Conservation (phyloP, 2,329 filamentous ascomycete genomes). For the Phaeoacremonium minimum region DNA sequence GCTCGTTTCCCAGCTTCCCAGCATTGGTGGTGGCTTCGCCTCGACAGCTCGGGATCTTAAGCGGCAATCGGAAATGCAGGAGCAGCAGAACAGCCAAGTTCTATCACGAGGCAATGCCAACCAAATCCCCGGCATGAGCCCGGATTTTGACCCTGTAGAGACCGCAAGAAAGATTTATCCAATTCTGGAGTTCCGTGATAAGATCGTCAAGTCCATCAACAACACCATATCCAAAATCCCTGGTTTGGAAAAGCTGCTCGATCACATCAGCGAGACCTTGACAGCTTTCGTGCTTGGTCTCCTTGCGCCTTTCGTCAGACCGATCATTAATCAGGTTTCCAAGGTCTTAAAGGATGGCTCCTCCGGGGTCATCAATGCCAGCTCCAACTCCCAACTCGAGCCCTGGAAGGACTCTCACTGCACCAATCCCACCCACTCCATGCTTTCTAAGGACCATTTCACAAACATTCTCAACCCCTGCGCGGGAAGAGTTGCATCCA, state of each 20-base stretch:
- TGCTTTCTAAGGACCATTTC: constrained; percentile 82
- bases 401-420: constrained; percentile 74
- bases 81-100: constrained; percentile 45
- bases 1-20: constrained; percentile 72
- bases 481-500: constrained; percentile 68
- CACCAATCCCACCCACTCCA: constrained; percentile 76
- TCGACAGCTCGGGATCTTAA: constrained; percentile 62
- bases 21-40: constrained; percentile 60
- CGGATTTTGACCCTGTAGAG: constrained; percentile 73
- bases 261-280: constrained; percentile 89
- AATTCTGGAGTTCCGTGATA: constrained; percentile 90
- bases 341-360: constrained; percentile 83
- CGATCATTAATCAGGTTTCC: constrained; percentile 84
- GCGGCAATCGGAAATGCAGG: constrained; percentile 57
- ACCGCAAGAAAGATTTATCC: constrained; percentile 84
- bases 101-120: constrained; percentile 43
- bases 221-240: constrained; percentile 87
- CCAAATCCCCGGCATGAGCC: constrained; percentile 69
- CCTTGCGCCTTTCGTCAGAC: constrained; percentile 85
- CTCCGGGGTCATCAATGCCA: constrained; percentile 62
- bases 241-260: constrained; percentile 82
- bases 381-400: constrained; percentile 71
- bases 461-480: constrained; percentile 74
- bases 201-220: constrained; percentile 83
- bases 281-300: constrained; percentile 90